These are phyloP conservation scores for Podospora didyma DNA, from an alignment of 495 filamentous ascomycete genomes.

Conservation along the genomic window DNA sequence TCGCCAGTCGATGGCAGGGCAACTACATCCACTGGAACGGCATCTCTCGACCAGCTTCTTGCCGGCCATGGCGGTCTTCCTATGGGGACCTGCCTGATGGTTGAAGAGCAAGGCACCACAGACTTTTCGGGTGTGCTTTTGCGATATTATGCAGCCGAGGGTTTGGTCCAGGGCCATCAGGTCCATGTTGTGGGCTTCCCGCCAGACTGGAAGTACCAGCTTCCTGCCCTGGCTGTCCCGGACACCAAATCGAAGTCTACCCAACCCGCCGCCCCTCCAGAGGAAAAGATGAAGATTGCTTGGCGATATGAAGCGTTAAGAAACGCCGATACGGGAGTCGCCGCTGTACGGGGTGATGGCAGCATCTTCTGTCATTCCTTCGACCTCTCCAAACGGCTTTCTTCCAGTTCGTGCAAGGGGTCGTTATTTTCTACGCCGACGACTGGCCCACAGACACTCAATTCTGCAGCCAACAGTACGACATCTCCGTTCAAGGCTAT, in stretches of 20 bases:
- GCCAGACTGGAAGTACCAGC: slow-evolving; percentile 74
- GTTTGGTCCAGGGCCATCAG: slow-evolving; percentile 84
- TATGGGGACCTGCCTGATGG: slow-evolving; percentile 71
- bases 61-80: slow-evolving; percentile 87
- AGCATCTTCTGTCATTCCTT: slow-evolving; percentile 77
- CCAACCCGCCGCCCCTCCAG: slow-evolving; percentile 31
- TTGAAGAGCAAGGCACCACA: slow-evolving; percentile 93
- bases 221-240: slow-evolving; percentile 67
- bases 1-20: slow-evolving; percentile 85
- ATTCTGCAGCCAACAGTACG: slow-evolving; percentile 3
- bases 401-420: slow-evolving; percentile 47
- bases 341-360: slow-evolving; percentile 44
- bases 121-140: slow-evolving; percentile 85
- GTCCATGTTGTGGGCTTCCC: slow-evolving; percentile 79
- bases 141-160: slow-evolving; percentile 89
- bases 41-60: slow-evolving; percentile 77
- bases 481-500: slow-evolving; percentile 62
- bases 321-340: slow-evolving; percentile 50
- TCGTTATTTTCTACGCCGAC: slow-evolving; percentile 42
- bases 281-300: slow-evolving; percentile 95
- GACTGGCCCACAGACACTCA: slow-evolving; percentile 26
- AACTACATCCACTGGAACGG: slow-evolving; percentile 86
- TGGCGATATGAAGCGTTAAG: slow-evolving; percentile 93
- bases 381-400: slow-evolving; percentile 81
- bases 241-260: slow-evolving; percentile 37